These are phyloP conservation scores for Miscanthus lutarioriparius DNA, from an alignment of 176 grass and related monocot species.

Conservation along the genomic window DNA sequence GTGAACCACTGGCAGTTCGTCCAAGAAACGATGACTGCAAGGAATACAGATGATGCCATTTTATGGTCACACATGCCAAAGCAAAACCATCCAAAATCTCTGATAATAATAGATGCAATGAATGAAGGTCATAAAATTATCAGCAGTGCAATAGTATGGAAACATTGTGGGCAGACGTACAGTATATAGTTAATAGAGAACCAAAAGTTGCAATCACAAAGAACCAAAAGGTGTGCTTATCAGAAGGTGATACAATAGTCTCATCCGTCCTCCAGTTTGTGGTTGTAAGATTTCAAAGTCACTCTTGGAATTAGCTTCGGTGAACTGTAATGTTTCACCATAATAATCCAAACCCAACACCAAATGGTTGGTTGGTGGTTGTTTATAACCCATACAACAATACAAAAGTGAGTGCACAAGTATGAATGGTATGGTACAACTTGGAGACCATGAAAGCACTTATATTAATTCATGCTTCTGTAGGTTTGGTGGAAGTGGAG, in stretches of 20 bases:
- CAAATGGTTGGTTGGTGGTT: neutral
- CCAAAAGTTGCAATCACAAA: neutral
- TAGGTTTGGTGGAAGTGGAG: neutral
- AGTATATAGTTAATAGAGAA: neutral
- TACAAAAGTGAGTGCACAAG: neutral
- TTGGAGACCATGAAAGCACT: neutral
- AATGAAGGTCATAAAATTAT: neutral
- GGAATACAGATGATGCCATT: slow-evolving; percentile 27
- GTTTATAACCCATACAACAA: neutral
- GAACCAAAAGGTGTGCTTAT: neutral
- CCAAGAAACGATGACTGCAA: slow-evolving; percentile 86
- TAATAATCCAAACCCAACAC: neutral
- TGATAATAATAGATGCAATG: neutral
- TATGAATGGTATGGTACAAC: neutral
- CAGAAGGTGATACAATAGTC: neutral
- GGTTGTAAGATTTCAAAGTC: neutral
- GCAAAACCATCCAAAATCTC: neutral
- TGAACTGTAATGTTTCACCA: too few relatives aligned
- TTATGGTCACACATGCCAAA: neutral
- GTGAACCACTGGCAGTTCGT: slow-evolving; percentile 55
- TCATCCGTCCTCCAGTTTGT: neutral
- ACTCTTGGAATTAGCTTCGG: neutral
- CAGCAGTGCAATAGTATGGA: neutral
- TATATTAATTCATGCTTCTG: neutral
- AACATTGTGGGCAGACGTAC: neutral